Evolutionary conservation across 129 eudicot genomes (phyloP).

Genomic region (Pittosporum tobira): DNA sequence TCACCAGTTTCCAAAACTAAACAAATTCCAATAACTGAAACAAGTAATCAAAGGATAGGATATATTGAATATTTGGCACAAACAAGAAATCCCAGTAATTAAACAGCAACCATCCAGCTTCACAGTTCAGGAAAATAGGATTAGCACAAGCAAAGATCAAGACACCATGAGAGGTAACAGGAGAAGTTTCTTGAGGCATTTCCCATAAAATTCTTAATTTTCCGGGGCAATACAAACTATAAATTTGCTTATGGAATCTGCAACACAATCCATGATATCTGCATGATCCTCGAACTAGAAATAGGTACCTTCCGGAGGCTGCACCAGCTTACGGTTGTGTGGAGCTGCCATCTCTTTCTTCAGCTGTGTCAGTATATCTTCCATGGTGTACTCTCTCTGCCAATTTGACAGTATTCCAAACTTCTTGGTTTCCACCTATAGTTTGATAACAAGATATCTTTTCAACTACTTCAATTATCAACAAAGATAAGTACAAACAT

Average conservation of each 20-base stretch:
- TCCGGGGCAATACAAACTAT: neutral
- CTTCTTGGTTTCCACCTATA: conserved; percentile 30
- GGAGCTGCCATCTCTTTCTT: conserved; percentile 27
- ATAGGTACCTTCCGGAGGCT: conserved; percentile 19
- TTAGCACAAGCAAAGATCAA: neutral
- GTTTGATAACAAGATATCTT: neutral
- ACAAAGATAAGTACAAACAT: neutral
- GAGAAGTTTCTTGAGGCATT: neutral
- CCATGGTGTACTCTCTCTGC: conserved; percentile 41
- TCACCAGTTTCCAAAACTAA: neutral
- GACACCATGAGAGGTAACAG: neutral
- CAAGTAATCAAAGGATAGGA: neutral
- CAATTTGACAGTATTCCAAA: conserved; percentile 30
- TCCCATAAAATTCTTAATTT: neutral
- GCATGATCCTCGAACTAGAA: conserved; percentile 5
- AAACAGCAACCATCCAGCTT: neutral
- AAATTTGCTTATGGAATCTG: neutral
- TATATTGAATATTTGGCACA: neutral
- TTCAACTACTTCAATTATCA: neutral
- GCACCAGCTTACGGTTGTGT: conserved; percentile 8
- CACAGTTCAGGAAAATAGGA: neutral
- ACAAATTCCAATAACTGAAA: neutral
- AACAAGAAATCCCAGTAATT: neutral
- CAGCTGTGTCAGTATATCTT: conserved; percentile 30
- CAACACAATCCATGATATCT: neutral